Conservation (phyloP, 1,284 basidiomycete genomes). For the Naganishia cerealis region DNA sequence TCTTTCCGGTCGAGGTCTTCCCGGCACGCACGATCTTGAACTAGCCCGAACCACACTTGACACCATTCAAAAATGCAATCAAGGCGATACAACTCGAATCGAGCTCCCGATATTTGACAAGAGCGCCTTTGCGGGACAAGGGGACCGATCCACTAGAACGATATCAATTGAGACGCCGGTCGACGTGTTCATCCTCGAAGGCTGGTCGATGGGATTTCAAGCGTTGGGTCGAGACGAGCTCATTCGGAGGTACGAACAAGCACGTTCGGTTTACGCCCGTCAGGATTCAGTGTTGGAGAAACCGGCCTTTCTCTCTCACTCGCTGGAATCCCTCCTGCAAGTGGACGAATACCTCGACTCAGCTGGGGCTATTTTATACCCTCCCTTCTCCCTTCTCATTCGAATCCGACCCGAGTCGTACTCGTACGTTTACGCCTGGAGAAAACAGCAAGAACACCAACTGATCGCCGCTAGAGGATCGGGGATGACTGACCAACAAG, state of each 20-base stretch:
- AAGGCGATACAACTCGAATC: constrained; percentile 44
- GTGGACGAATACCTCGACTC: constrained; percentile 16
- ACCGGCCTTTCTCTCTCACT: constrained; percentile 39
- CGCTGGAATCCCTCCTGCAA: constrained; percentile 57
- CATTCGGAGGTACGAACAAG: constrained; percentile 41
- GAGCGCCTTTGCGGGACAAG: constrained; percentile 71
- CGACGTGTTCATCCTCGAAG: constrained; percentile 76
- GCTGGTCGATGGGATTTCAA: constrained; percentile 57
- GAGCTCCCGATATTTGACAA: constrained; percentile 62
- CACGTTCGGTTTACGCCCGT: constrained; percentile 36
- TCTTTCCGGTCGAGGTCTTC: constrained; percentile 76
- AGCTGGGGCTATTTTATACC: not conserved
- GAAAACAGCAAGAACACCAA: constrained; percentile 76
- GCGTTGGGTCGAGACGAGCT: constrained; percentile 46
- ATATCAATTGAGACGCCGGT: constrained; percentile 47
- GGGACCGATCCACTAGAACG: constrained; percentile 62
- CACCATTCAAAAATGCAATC: constrained; percentile 44
- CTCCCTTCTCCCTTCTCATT: constrained; percentile 18
- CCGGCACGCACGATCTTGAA: constrained; percentile 78
- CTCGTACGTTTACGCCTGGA: constrained; percentile 59
- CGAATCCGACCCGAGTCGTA: constrained; percentile 22
- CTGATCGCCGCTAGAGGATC: constrained; percentile 83
- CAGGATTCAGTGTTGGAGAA: constrained; percentile 56
- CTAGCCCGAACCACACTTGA: constrained; percentile 63
- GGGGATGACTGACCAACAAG: constrained; percentile 80